Percentiles rank a stretch among this genome's conserved stretches.
phyloP scores from a whole-genome alignment of 768 basidiomycete genomes.

The Tulasnella sp. region DNA sequence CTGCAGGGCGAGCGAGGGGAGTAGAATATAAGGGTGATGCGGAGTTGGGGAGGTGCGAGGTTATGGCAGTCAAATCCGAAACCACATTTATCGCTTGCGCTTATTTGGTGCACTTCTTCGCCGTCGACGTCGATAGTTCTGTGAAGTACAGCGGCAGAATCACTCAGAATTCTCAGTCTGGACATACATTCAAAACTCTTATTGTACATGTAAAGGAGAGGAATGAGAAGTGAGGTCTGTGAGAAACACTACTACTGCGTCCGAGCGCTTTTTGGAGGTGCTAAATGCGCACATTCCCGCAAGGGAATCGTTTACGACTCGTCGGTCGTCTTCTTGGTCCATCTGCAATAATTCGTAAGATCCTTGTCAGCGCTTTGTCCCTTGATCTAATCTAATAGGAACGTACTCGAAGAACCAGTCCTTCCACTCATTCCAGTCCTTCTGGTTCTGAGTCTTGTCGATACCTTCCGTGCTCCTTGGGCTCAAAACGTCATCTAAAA shows the following conservation, averaged over 20 bases:
- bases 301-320: neutral
- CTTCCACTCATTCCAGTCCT: conserved; percentile 35
- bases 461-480: conserved; percentile 27
- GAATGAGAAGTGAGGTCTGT: neutral
- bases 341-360: neutral
- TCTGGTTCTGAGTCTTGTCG: conserved; percentile 19
- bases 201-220: neutral
- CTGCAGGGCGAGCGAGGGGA: neutral
- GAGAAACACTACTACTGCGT: conserved; percentile 1
- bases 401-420: conserved; percentile 33
- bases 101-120: neutral
- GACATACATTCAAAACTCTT: neutral
- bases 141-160: neutral
- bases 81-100: conserved; percentile 4
- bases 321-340: conserved; percentile 15
- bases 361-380: neutral
- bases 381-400: neutral
- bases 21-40: conserved; percentile 13
- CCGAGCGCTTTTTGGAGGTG: conserved; percentile 5
- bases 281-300: neutral
- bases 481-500: conserved; percentile 23
- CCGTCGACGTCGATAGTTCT: neutral
- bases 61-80: conserved; percentile 5
- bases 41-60: neutral
- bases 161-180: neutral